Base-by-base conservation (phyloP, 78 protist genomes). In the Capsaspora owczarzaki region DNA sequence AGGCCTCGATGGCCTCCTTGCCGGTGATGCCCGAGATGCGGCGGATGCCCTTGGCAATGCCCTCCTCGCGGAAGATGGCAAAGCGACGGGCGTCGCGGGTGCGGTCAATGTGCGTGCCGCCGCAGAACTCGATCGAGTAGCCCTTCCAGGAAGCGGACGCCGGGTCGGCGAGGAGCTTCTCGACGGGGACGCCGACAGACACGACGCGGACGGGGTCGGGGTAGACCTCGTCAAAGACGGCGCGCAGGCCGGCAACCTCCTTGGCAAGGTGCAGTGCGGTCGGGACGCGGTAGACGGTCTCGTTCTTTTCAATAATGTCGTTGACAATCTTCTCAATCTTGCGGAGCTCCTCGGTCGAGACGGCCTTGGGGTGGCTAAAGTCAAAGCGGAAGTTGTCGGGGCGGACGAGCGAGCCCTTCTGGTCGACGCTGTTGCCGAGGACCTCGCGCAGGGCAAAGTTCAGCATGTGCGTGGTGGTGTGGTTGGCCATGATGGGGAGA, bases 121-220 rank as follows among this genome's bases (percentile, higher is more conserved):
- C 97, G 84, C 96, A 93, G 79, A 93, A 89, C 83, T 96, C 97
- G 44, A 95, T 78, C 25, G 93, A 84, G 83, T 61, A 72, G 42
- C 69, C 74, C 78, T 38, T 22, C 94, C 93, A 87, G 51, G 83
- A 77, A 29, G 46, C 79, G 46, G 80, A 76, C 43, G 76, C 72
- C 41, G 95, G 93, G 83, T 82, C 76, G 29, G 83, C 82, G 12
- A 92, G 47, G 20, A 94, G 49, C 29, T 82, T 87, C 22, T 87
- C 90, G 27, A 91, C 89, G 3, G 63, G n/a, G n/a, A 33, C 1
- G 31, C 85, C 85, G n/a, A 95, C 84, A 8, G 94, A 84, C 23
- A 96, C 91, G 19, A 96, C 95, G 38, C 94, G 81, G 41, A 96
- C 97, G 51, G 95, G 96, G 74, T 93, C 95, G 47, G 98, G 98